phyloP scores from a whole-genome alignment of 495 filamentous ascomycete genomes.

The Penicillium goetzii region DNA sequence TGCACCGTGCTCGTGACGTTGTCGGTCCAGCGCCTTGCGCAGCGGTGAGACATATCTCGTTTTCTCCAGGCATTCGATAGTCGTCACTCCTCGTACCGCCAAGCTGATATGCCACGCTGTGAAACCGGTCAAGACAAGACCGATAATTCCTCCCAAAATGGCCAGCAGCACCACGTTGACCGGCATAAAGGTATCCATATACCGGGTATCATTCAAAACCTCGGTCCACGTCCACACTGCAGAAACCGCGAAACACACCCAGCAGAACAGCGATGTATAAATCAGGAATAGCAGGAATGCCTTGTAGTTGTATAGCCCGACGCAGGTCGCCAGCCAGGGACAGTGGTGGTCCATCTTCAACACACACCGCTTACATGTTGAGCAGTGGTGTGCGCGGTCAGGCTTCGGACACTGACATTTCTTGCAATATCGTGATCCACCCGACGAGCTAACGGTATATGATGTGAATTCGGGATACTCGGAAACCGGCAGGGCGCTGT shows the following conservation, averaged over 20 bases:
- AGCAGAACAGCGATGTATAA: constrained; percentile 86
- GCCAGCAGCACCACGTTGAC: constrained; percentile 88
- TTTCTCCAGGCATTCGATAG: constrained; percentile 93
- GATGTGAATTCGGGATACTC: constrained; percentile 66
- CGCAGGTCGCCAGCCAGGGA: constrained; percentile 95
- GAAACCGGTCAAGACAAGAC: constrained; percentile 84
- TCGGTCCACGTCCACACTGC: constrained; percentile 80
- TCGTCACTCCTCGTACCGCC: constrained; percentile 77
- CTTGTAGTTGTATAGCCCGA: constrained; percentile 94
- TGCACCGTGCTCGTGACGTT: constrained; percentile 51
- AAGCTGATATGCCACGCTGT: constrained; percentile 91
- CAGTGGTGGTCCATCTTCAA: constrained; percentile 99
- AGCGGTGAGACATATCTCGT: constrained; percentile 87
- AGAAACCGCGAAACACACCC: constrained; percentile 74
- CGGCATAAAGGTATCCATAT: constrained; percentile 72
- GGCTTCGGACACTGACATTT: constrained; percentile 94
- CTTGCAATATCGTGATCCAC: constrained; percentile 88
- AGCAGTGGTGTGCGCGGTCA: constrained; percentile 96
- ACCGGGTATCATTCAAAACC: constrained; percentile 65
- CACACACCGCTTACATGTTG: constrained; percentile 87
- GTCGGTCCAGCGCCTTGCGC: constrained; percentile 66
- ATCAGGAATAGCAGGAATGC: constrained; percentile 91
- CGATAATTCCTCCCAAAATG: constrained; percentile 87
- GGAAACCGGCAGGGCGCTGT: constrained; percentile 65
- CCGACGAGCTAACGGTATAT: constrained; percentile 87